Evolutionary conservation across 805 yeast species (phyloP).

Genomic region (Candida maltosa): DNA sequence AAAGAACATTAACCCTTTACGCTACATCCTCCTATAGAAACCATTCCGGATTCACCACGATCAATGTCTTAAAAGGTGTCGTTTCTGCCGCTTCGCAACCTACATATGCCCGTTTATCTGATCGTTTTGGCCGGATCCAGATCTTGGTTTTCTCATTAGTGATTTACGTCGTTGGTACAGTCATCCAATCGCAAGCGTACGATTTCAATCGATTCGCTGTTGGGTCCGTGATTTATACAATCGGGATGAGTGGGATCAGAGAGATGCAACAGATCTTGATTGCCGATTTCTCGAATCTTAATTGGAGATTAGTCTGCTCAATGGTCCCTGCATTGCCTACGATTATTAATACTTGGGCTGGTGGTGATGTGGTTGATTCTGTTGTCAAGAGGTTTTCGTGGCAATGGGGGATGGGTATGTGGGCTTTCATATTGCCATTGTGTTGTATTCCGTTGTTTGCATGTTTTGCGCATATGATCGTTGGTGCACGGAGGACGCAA

Average conservation of each 20-base stretch:
- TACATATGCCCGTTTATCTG: conserved; percentile 58
- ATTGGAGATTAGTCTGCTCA: conserved; percentile 65
- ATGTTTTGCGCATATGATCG: conserved; percentile 53
- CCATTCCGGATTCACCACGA: conserved; percentile 56
- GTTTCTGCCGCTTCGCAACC: conserved; percentile 68
- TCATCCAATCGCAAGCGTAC: conserved; percentile 58
- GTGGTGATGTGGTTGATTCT: conserved; percentile 51
- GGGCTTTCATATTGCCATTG: conserved; percentile 73
- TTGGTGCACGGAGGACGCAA: conserved; percentile 47
- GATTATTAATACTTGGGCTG: conserved; percentile 73
- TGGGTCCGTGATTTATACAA: conserved; percentile 52
- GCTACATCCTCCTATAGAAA: conserved; percentile 52
- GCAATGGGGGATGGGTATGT: conserved; percentile 62
- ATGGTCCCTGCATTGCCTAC: conserved; percentile 68
- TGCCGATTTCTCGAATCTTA: conserved; percentile 64
- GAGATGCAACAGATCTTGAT: conserved; percentile 53
- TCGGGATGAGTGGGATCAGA: conserved; percentile 60
- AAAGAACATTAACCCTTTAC: conserved; percentile 40
- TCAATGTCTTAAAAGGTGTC: conserved; percentile 54
- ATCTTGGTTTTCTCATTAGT: conserved; percentile 45
- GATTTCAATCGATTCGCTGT: conserved; percentile 58
- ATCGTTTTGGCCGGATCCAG: conserved; percentile 62
- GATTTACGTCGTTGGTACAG: conserved; percentile 59
- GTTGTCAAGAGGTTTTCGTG: conserved; percentile 54
- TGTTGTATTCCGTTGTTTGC: conserved; percentile 55